These are phyloP conservation scores for Cyclotella sp. DNA, from an alignment of 108 stramenopile genomes.

Conservation along the genomic window DNA sequence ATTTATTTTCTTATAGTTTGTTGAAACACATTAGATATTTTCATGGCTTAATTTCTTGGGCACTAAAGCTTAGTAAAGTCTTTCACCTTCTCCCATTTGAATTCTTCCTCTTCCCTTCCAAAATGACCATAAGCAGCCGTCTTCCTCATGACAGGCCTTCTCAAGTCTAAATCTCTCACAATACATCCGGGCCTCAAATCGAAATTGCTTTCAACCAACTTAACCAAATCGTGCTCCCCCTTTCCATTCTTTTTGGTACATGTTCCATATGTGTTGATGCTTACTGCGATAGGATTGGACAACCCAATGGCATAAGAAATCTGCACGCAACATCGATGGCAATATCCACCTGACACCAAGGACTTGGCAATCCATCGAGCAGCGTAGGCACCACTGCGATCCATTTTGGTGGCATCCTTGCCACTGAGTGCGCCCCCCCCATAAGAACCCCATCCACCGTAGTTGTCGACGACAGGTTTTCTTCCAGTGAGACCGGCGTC, in stretches of 20 bases:
- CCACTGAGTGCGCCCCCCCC: slow-evolving; percentile 97
- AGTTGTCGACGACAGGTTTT: slow-evolving; percentile 97
- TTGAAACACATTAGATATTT: no score
- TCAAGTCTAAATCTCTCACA: slow-evolving; percentile 93
- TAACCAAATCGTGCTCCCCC: slow-evolving; percentile 88
- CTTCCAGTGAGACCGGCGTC: slow-evolving; percentile 98
- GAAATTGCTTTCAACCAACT: slow-evolving; percentile 95
- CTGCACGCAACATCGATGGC: slow-evolving; percentile 91
- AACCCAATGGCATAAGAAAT: slow-evolving; percentile 97
- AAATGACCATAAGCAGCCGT: slow-evolving; percentile 99
- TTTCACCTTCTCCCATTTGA: slow-evolving; percentile 96
- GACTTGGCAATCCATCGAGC: slow-evolving; percentile 98
- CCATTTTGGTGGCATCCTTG: slow-evolving; percentile 97
- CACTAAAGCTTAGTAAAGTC: slow-evolving; percentile 71
- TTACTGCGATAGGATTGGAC: slow-evolving; percentile 89
- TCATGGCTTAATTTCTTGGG: neutral
- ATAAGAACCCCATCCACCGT: slow-evolving; percentile 98
- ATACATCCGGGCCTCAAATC: slow-evolving; percentile 96
- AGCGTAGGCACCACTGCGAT: slow-evolving; percentile 95
- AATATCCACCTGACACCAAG: slow-evolving; percentile 90
- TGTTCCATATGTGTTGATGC: slow-evolving; percentile 92
- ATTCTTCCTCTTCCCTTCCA: slow-evolving; percentile 96
- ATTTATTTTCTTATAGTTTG: no score
- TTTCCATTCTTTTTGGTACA: slow-evolving; percentile 91
- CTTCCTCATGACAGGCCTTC: slow-evolving; percentile 94